Evolutionary conservation across 331 rosid genomes (phyloP).

Genomic region (Cucumis variabilis): DNA sequence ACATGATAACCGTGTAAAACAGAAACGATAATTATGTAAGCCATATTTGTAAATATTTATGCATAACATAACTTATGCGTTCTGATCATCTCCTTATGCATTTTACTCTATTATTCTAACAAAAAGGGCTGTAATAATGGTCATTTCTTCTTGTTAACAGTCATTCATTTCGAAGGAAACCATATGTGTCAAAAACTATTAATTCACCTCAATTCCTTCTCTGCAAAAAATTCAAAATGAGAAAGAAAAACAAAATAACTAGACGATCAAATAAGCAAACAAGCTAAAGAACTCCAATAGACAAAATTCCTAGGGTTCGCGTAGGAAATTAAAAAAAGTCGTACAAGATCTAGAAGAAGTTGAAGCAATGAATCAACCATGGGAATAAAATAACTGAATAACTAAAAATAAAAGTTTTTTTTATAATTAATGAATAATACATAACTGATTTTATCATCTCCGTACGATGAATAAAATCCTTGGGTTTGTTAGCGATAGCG

Average conservation of each 20-base stretch:
- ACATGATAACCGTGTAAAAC: no score
- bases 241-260: neutral
- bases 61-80: no score
- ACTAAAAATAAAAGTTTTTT: no score
- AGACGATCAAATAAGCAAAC: neutral
- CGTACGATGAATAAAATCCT: no score
- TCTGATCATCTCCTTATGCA: no score
- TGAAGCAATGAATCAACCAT: slow-evolving; percentile 5
- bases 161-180: slow-evolving; percentile 96
- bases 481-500: slow-evolving; percentile 65
- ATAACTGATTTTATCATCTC: no score
- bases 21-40: no score
- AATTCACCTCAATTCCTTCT: slow-evolving; percentile 32
- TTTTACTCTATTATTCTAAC: no score
- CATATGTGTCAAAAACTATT: slow-evolving; percentile 56
- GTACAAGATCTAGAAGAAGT: slow-evolving; percentile 30
- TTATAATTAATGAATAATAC: no score
- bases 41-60: no score
- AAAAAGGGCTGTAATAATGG: no score
- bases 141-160: no score
- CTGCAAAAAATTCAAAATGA: slow-evolving; percentile 1
- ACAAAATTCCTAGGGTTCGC: slow-evolving; percentile 26
- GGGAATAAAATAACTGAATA: neutral
- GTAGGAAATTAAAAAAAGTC: neutral
- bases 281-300: neutral